Base-by-base conservation (phyloP, 805 yeast genomes). In the Candida railenensis region DNA sequence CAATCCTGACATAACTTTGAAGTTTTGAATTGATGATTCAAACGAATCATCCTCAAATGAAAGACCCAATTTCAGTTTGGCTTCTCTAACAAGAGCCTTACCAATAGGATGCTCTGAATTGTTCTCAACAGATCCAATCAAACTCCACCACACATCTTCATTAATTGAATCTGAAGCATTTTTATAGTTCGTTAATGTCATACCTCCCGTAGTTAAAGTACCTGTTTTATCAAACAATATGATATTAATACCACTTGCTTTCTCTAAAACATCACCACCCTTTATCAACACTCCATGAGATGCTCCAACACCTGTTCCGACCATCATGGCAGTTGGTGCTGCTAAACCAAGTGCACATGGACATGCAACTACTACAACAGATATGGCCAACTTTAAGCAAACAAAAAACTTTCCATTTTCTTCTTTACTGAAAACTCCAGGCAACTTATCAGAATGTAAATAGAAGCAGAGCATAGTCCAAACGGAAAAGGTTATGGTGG, bases 281-380 rank as follows among this genome's bases (percentile, higher is more conserved):
- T 92, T 94, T 57, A 94, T 87, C 45, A 94, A 71, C 3, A 94
- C 86, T 16, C 99, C 98, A 63, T 89, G 75, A 12, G 79, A 65
- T 0, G 99, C 98, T 36, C 96, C 98, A 19, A 89, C 85, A 36
- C 99, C 99, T 2, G 98, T 92, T 7, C 97, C 99, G 2, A 94
- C 99, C 97, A 95, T 94, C 9, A 94, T 89, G 0, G 98, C 98
- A 1, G 99, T 95, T 1, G 99, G 99, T 0, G 98, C 96, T 3
- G 97, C 97, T 43, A 94, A 74, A 2, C 99, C 99, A 20, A 94
- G 69, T 0, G 99, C 98, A 76, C 99, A 94, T 0, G 99, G 99
- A 66, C 99, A 94, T 1, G 99, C 99, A 42, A 94, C 97, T 9
- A 94, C 97, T 52, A 95, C 80, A 3, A 94, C 99, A 4, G 96